phyloP scores from a whole-genome alignment of 495 filamentous ascomycete species.

The Penicillium psychrofluorescens region DNA sequence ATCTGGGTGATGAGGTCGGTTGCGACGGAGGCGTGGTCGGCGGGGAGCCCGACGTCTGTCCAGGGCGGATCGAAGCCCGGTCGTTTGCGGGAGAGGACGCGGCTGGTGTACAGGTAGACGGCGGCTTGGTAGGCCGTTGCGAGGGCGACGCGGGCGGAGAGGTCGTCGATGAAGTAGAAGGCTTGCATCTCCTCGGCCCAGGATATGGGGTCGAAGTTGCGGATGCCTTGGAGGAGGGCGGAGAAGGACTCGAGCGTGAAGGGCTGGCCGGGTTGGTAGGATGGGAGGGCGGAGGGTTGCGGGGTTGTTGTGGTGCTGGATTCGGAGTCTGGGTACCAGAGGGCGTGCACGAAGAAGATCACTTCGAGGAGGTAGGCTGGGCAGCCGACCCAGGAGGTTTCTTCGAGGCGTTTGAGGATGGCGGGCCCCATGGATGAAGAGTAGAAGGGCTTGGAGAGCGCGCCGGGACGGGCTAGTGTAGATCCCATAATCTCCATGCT shows the following conservation, averaged over 20 bases:
- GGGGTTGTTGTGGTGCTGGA: conserved; percentile 8
- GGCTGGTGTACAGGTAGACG: conserved; percentile 40
- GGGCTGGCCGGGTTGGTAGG: conserved; percentile 19
- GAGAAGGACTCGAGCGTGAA: conserved; percentile 25
- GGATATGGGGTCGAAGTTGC: conserved; percentile 33
- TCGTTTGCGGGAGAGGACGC: conserved; percentile 30
- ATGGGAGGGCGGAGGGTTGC: conserved; percentile 23
- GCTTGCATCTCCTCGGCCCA: conserved; percentile 40
- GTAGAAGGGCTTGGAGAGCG: conserved; percentile 38
- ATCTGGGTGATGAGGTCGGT: conserved; percentile 31
- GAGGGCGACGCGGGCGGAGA: conserved; percentile 33
- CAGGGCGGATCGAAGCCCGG: conserved; percentile 22
- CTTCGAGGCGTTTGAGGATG: conserved; percentile 38
- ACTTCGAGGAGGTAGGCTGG: conserved; percentile 41
- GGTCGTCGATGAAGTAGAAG: conserved; percentile 27
- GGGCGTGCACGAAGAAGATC: conserved; percentile 40
- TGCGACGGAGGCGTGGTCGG: conserved; percentile 27
- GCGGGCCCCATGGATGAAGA: conserved; percentile 32
- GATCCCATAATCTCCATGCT: conserved; percentile 45
- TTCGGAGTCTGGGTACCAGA: conserved; percentile 29
- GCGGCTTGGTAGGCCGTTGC: conserved; percentile 35
- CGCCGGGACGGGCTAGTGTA: conserved; percentile 37
- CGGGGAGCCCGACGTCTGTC: conserved; percentile 21
- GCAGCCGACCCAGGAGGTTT: conserved; percentile 42
- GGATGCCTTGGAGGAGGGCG: conserved; percentile 34